Conservation (phyloP, 2,329 filamentous ascomycete species). For the Cladophialophora yegresii region DNA sequence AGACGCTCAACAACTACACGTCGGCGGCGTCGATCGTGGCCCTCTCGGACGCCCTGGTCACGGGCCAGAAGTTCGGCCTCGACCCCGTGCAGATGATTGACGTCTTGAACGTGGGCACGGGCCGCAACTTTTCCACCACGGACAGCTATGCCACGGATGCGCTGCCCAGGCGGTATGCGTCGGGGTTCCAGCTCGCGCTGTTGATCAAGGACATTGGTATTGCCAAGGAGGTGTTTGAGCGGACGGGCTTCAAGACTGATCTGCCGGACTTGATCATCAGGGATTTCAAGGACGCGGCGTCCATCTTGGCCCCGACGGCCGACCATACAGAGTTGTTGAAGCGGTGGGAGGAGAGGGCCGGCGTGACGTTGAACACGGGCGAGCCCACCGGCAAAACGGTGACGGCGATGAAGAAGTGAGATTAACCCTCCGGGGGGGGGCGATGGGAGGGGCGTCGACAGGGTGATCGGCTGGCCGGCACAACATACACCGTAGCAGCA, state of each 20-base stretch:
- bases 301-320: slow-evolving; percentile 20
- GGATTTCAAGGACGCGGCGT: slow-evolving; percentile 35
- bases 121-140: slow-evolving; percentile 42
- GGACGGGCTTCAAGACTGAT: slow-evolving; percentile 23
- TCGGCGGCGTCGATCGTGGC: slow-evolving; percentile 32
- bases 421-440: too few species aligned
- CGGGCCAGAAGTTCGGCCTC: slow-evolving; percentile 33
- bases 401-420: slow-evolving; percentile 28
- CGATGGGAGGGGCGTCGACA: too few species aligned
- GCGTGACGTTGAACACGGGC: slow-evolving; percentile 25
- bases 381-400: slow-evolving; percentile 24
- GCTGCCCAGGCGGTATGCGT: slow-evolving; percentile 29
- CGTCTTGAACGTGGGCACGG: slow-evolving; percentile 47
- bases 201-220: slow-evolving; percentile 34
- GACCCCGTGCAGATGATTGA: slow-evolving; percentile 43
- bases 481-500: not conserved
- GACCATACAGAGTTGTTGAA: slow-evolving; percentile 32
- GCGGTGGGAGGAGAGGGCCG: slow-evolving; percentile 29
- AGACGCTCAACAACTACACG: slow-evolving; percentile 35
- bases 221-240: slow-evolving; percentile 33
- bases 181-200: slow-evolving; percentile 31
- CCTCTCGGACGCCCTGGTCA: slow-evolving; percentile 29
- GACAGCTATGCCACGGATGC: slow-evolving; percentile 37
- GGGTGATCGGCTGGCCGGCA: not conserved
- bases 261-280: slow-evolving; percentile 30